These are phyloP conservation scores for Sporothrix humicola DNA, from an alignment of 2,329 filamentous ascomycete species.

Conservation along the genomic window DNA sequence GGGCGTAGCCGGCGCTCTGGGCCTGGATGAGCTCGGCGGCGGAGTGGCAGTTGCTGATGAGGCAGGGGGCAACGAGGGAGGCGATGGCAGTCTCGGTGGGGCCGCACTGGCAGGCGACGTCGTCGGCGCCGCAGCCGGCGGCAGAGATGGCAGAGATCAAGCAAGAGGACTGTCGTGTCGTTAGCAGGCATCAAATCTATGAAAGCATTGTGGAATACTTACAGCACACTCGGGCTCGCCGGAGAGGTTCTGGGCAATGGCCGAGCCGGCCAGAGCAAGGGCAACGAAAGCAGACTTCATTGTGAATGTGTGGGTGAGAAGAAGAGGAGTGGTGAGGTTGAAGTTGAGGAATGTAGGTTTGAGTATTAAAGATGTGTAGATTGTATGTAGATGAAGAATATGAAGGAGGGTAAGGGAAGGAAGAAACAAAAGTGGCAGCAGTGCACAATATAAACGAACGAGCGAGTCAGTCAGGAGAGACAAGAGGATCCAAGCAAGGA, in stretches of 20 bases:
- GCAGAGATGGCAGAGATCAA: conserved; percentile 53
- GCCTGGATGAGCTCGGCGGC: conserved; percentile 42
- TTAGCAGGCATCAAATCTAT: background rate
- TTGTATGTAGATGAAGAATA: background rate
- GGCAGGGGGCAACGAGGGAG: conserved; percentile 43
- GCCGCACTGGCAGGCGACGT: conserved; percentile 60
- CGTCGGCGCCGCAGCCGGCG: conserved; percentile 54
- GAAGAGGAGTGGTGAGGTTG: background rate
- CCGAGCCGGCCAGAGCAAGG: conserved; percentile 41
- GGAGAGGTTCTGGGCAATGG: conserved; percentile 46
- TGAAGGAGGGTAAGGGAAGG: conserved; percentile 8
- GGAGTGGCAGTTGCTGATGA: conserved; percentile 44
- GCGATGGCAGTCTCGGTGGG: conserved; percentile 44
- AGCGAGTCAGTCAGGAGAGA: conserved; percentile 28
- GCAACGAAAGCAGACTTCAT: conserved; percentile 37
- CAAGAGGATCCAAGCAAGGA: no score
- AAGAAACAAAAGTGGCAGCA: background rate
- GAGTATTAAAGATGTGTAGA: background rate
- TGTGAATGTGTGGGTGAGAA: conserved; percentile 31
- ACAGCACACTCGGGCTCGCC: conserved; percentile 49
- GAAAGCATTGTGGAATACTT: conserved; percentile 35
- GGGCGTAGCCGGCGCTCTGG: conserved; percentile 42
- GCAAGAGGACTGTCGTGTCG: conserved; percentile 51
- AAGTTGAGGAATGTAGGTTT: background rate
- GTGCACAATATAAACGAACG: conserved; percentile 20